These are phyloP conservation scores for Hypoxylon lenormandii DNA, from an alignment of 495 filamentous ascomycete species.

Conservation along the genomic window DNA sequence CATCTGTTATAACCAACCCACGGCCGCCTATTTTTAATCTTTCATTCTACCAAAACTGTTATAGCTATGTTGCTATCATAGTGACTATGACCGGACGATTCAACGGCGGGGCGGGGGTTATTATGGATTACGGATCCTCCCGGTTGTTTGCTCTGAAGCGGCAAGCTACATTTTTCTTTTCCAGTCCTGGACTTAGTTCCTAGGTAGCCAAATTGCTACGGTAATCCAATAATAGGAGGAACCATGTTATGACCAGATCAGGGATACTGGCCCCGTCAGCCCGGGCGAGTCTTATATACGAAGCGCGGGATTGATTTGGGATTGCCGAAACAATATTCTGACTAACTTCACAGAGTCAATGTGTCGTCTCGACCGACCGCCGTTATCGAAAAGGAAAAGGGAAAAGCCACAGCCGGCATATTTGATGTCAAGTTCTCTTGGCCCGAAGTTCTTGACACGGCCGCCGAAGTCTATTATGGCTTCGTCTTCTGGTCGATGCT, in stretches of 20 bases:
- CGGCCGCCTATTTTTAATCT: too few relatives aligned
- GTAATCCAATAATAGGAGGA: constrained; percentile 1
- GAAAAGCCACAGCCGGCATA: constrained; percentile 75
- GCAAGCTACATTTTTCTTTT: too few relatives aligned
- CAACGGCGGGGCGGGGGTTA: too few relatives aligned
- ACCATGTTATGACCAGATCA: background rate
- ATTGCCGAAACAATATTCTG: constrained; percentile 45
- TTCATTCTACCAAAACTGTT: too few relatives aligned
- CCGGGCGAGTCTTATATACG: constrained; percentile 54
- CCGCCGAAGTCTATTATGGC: constrained; percentile 91
- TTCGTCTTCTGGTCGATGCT: constrained; percentile 96
- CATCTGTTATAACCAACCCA: too few relatives aligned
- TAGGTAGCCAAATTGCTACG: background rate
- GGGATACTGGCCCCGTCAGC: constrained; percentile 15
- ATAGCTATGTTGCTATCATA: too few relatives aligned
- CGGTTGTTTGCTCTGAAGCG: too few relatives aligned
- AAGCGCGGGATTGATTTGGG: constrained; percentile 6
- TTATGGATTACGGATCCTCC: too few relatives aligned
- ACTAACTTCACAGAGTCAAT: constrained; percentile 66
- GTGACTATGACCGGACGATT: too few relatives aligned
- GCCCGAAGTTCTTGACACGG: constrained; percentile 79
- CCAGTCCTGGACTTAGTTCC: too few relatives aligned
- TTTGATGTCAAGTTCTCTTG: constrained; percentile 79
- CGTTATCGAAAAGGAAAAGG: constrained; percentile 89
- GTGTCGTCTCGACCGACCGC: constrained; percentile 73